These are phyloP conservation scores for Pistacia atlantica DNA, from an alignment of 345 rosid genomes.

Conservation along the genomic window DNA sequence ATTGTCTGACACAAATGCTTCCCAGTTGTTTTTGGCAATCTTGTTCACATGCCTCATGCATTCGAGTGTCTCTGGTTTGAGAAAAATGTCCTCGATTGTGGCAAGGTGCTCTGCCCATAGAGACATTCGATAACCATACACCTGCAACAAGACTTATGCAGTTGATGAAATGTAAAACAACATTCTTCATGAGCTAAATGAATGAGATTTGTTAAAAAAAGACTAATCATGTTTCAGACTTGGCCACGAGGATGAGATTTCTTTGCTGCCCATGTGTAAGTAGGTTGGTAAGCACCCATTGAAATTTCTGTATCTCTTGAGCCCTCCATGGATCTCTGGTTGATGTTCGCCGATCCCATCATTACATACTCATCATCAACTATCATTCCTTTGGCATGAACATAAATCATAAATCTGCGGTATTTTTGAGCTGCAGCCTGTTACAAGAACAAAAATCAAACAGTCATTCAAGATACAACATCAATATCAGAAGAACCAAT, in stretches of 20 bases:
- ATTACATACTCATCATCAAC: conserved; percentile 74
- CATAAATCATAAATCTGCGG: conserved; percentile 70
- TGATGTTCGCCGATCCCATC: conserved; percentile 73
- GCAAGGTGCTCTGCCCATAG: conserved; percentile 74
- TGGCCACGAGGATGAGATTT: conserved; percentile 55
- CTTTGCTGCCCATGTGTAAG: conserved; percentile 58
- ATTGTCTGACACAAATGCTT: conserved; percentile 43
- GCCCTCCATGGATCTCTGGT: conserved; percentile 81
- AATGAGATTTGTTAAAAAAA: not conserved
- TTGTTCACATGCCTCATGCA: conserved; percentile 46
- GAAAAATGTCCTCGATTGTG: conserved; percentile 38
- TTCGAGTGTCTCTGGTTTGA: conserved; percentile 38
- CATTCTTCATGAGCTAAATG: not conserved
- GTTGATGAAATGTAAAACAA: not conserved
- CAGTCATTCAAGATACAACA: not conserved
- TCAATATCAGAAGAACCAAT: not conserved
- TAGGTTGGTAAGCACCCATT: conserved; percentile 72
- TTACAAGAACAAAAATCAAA: not conserved
- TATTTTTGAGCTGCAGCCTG: conserved; percentile 50
- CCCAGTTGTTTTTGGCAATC: conserved; percentile 51
- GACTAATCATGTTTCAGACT: conserved; percentile 29
- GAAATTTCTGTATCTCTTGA: conserved; percentile 79
- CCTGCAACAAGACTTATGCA: conserved; percentile 33
- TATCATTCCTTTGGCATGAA: conserved; percentile 76
- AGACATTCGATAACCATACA: conserved; percentile 71